Percentiles rank a stretch among this genome's conserved stretches.
These are phyloP conservation scores for Chloranthus sessilifolius DNA, from an alignment of 164 flowering plant species.

Conservation along the genomic window DNA sequence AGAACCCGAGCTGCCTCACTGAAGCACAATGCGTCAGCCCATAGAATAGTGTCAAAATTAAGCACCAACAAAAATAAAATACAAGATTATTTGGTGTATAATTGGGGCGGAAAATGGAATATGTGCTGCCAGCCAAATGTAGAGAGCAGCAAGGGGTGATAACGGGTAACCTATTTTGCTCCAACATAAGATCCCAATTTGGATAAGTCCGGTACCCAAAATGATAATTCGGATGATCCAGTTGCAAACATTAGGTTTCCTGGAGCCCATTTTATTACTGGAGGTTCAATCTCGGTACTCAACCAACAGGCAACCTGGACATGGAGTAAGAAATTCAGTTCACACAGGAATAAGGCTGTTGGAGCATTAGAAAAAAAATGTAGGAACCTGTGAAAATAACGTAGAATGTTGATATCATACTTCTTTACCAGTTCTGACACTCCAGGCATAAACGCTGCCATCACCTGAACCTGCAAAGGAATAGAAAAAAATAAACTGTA, in stretches of 20 bases:
- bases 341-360: not conserved
- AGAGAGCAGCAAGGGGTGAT: no score
- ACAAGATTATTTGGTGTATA: no score
- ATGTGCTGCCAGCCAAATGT: no score
- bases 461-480: slow-evolving; percentile 63
- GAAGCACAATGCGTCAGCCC: no score
- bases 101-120: no score
- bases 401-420: slow-evolving; percentile 11
- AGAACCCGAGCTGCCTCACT: no score
- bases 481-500: no score
- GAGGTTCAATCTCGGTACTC: slow-evolving; percentile 81
- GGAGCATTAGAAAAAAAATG: not conserved
- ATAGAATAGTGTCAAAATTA: no score
- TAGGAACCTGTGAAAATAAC: not conserved
- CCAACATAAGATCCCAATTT: slow-evolving; percentile 80
- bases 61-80: no score
- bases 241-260: slow-evolving; percentile 95
- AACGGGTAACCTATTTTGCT: slow-evolving; percentile 66
- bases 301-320: slow-evolving; percentile 88
- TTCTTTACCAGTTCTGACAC: slow-evolving; percentile 89
- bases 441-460: slow-evolving; percentile 95
- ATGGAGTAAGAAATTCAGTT: slow-evolving; percentile 8
- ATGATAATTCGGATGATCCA: slow-evolving; percentile 91
- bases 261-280: slow-evolving; percentile 94
- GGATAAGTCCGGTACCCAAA: slow-evolving; percentile 92